Conservation (phyloP, 225 moss, liverwort and hornwort species). For the Sphagnum contortum region DNA sequence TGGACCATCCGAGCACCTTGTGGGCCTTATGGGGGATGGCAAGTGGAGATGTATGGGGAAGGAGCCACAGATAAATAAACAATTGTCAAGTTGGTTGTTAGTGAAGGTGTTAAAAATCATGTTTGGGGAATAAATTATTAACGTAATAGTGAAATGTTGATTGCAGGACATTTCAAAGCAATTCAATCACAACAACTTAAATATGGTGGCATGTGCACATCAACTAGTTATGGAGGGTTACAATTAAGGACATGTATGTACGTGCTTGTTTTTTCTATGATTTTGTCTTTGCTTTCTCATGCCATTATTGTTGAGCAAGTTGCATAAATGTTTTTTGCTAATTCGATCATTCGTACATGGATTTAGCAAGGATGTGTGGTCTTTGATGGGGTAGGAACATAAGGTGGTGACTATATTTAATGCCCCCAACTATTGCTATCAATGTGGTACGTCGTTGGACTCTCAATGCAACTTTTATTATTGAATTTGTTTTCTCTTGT, state of each 20-base stretch:
- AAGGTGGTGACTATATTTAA: conserved; percentile 7
- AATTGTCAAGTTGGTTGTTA: no score
- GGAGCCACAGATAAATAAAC: no score
- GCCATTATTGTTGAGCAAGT: no score
- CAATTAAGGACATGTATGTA: conserved; percentile 5
- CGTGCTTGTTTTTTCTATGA: background rate
- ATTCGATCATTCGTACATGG: no score
- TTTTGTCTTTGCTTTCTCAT: no score
- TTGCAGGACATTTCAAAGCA: conserved; percentile 4
- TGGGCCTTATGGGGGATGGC: no score
- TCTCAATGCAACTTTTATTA: background rate
- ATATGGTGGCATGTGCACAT: conserved; percentile 5
- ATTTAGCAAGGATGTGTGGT: no score
- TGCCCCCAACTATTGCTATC: conserved; percentile 7
- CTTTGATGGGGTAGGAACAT: conserved; percentile 5
- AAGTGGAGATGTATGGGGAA: no score
- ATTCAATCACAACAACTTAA: conserved; percentile 10
- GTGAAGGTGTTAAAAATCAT: no score
- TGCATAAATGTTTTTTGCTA: no score
- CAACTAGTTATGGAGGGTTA: conserved; percentile 8
- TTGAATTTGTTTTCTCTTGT: background rate
- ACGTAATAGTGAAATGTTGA: no score
- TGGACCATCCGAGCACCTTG: no score
- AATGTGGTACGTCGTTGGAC: conserved; percentile 1
- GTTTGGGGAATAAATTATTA: background rate